Evolutionary conservation across 1,284 basidiomycete species (phyloP).

Genomic region (Hemileccinum hortonii): DNA sequence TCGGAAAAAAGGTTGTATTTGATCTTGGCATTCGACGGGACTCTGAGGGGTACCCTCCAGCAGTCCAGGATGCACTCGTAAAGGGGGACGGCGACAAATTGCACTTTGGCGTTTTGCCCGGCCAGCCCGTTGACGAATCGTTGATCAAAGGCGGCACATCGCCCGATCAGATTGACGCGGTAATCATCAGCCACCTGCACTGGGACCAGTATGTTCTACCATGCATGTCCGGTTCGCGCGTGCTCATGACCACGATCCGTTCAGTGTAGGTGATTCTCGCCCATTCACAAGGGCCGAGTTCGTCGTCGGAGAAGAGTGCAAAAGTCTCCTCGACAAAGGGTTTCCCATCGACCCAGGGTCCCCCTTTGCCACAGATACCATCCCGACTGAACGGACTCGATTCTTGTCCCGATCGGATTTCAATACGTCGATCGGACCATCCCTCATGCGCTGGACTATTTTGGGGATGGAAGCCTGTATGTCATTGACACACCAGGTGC

Average conservation of each 20-base stretch:
- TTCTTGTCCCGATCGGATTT: slow-evolving; percentile 36
- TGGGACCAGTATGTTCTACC: slow-evolving; percentile 31
- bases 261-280: slow-evolving; percentile 40
- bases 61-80: slow-evolving; percentile 24
- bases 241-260: background rate
- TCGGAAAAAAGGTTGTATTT: slow-evolving; percentile 43
- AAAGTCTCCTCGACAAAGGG: slow-evolving; percentile 34
- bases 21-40: slow-evolving; percentile 53
- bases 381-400: slow-evolving; percentile 41
- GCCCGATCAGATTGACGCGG: slow-evolving; percentile 40
- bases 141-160: slow-evolving; percentile 46
- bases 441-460: slow-evolving; percentile 50
- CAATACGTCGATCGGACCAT: slow-evolving; percentile 44
- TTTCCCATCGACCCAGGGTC: slow-evolving; percentile 43
- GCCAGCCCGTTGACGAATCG: slow-evolving; percentile 46
- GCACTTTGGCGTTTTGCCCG: slow-evolving; percentile 34
- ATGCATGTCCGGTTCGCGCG: slow-evolving; percentile 28
- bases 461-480: slow-evolving; percentile 54
- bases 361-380: slow-evolving; percentile 34
- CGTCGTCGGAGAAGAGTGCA: slow-evolving; percentile 40
- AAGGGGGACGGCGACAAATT: background rate
- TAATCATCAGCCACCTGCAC: slow-evolving; percentile 52
- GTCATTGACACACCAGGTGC: slow-evolving; percentile 46
- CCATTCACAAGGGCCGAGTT: slow-evolving; percentile 47
- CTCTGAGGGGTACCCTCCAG: slow-evolving; percentile 40